Percentiles rank a stretch among this genome's conserved stretches.
These are phyloP conservation scores for Micromonas pusilla DNA, from an alignment of 139 green algal genomes.

Conservation along the genomic window DNA sequence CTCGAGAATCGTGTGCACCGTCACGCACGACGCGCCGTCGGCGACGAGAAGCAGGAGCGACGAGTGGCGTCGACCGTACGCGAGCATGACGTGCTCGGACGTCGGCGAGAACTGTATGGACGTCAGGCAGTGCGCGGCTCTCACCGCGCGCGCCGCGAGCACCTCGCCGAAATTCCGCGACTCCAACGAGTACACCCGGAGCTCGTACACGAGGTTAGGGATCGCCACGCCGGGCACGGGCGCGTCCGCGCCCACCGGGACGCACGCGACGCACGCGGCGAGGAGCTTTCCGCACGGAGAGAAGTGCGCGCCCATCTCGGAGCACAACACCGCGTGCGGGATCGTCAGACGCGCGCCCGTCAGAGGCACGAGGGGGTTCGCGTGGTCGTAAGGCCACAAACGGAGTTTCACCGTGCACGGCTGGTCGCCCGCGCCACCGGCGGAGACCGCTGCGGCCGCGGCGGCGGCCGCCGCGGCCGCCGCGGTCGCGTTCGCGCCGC, in stretches of 20 bases:
- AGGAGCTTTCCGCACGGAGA: slow-evolving; percentile 66
- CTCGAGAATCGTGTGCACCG: slow-evolving; percentile 84
- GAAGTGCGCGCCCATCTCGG: slow-evolving; percentile 87
- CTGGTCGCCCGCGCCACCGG: slow-evolving; percentile 38
- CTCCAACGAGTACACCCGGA: slow-evolving; percentile 63
- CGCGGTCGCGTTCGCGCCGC: background rate
- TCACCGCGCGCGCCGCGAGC: slow-evolving; percentile 46
- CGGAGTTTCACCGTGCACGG: slow-evolving; percentile 65
- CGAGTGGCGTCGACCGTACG: slow-evolving; percentile 82
- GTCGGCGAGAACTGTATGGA: slow-evolving; percentile 82
- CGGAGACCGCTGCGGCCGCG: slow-evolving; percentile 41
- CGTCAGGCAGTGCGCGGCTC: slow-evolving; percentile 92
- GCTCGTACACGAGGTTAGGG: slow-evolving; percentile 55
- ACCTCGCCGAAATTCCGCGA: slow-evolving; percentile 46
- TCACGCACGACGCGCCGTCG: slow-evolving; percentile 50
- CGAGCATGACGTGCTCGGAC: slow-evolving; percentile 72
- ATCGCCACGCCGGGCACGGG: background rate
- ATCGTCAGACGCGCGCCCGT: slow-evolving; percentile 48
- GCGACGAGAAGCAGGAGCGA: slow-evolving; percentile 69
- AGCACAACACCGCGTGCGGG: slow-evolving; percentile 67
- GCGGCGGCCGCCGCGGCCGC: slow-evolving; percentile 28
- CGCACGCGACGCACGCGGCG: slow-evolving; percentile 62
- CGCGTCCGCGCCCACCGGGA: slow-evolving; percentile 8
- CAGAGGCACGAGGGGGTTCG: slow-evolving; percentile 5
- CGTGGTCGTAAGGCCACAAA: slow-evolving; percentile 57